Evolutionary conservation across 2,329 filamentous ascomycete species (phyloP), one percentile per base, ranked within the genome.

Genomic region (Paramyrothecium roridum): DNA sequence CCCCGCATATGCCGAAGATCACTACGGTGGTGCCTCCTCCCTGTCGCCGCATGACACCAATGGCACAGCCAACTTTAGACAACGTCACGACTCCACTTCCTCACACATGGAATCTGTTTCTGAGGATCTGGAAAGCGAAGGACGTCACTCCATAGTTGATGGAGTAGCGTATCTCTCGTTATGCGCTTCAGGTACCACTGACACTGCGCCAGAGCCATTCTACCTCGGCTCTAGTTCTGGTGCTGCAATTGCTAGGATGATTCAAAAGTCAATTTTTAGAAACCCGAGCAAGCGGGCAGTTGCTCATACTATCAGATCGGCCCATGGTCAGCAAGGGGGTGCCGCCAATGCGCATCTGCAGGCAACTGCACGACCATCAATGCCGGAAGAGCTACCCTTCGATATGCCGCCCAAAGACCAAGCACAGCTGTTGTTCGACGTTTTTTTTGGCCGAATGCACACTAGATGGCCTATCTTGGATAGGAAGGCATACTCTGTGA

Each of bases 211-310:
- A 3, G 64, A 65, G 48, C 64, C 64, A 0, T 65, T 61, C 56
- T 66, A 66, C 21, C 54, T 66, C 4, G 64, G 64, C 2, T 66
- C 64, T 2, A 65, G 62, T 30, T 67, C 63, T 2, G 63, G 64
- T 1, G 64, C 64, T 1, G 61, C 64, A 3, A 66, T 67, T 3
- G 63, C 64, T 0, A 61, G 64, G 1, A 64, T 66, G 60, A 61
- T 67, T 1, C 64, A 66, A 57, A 56, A 57, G 1, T 66, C 63
- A 20, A 62, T 67, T 40, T 67, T 66, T 37, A 56, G 59, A 6
- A 51, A 55, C 2, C 54, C 62, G 1, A 56, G 58, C 0, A 53
- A 54, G 13, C 52, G 48, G 16, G 48, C 60, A 11, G 22, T 57
- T 11, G 21, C 46, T 1, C 58, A 56, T 6, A 53, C 34, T 20